phyloP scores from a whole-genome alignment of 768 basidiomycete species.

The Kwoniella pini region DNA sequence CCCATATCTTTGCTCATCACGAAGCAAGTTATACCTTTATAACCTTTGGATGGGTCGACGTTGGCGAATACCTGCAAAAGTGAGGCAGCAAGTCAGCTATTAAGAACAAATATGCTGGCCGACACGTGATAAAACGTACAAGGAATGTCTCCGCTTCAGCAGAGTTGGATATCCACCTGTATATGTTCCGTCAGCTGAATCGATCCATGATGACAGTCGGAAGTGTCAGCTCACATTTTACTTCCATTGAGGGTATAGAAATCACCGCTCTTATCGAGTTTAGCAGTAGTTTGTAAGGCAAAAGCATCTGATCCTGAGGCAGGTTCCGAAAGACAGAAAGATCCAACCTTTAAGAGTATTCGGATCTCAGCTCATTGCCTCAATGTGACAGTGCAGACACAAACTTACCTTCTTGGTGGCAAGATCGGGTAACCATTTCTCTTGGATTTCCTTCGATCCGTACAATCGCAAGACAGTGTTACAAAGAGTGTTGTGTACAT shows the following conservation, averaged over 20 bases:
- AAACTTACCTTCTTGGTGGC: conserved; percentile 68
- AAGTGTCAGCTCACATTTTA: conserved; percentile 66
- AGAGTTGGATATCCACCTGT: conserved; percentile 89
- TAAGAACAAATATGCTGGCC: not conserved
- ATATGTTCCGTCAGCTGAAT: not conserved
- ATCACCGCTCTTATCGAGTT: conserved; percentile 70
- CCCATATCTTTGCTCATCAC: conserved; percentile 96
- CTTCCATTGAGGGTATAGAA: conserved; percentile 90
- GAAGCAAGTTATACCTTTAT: conserved; percentile 99
- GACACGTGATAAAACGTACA: conserved; percentile 24
- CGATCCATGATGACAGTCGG: not conserved
- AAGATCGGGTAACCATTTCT: conserved; percentile 83
- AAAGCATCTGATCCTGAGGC: conserved; percentile 96
- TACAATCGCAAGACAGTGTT: conserved; percentile 90
- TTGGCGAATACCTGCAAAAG: conserved; percentile 86
- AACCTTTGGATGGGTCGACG: conserved; percentile 88
- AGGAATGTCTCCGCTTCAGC: conserved; percentile 74
- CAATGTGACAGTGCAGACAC: not conserved
- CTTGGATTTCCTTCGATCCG: conserved; percentile 78
- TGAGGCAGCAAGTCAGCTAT: not conserved
- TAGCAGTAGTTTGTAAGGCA: conserved; percentile 88
- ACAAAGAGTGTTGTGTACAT: conserved; percentile 98
- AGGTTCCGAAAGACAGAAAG: conserved; percentile 91
- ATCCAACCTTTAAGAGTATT: conserved; percentile 68
- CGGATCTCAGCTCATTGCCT: not conserved